Evolutionary conservation across 371 early-diverging fungal genomes (phyloP).

Genomic region (Apophysomyces ossiformis): DNA sequence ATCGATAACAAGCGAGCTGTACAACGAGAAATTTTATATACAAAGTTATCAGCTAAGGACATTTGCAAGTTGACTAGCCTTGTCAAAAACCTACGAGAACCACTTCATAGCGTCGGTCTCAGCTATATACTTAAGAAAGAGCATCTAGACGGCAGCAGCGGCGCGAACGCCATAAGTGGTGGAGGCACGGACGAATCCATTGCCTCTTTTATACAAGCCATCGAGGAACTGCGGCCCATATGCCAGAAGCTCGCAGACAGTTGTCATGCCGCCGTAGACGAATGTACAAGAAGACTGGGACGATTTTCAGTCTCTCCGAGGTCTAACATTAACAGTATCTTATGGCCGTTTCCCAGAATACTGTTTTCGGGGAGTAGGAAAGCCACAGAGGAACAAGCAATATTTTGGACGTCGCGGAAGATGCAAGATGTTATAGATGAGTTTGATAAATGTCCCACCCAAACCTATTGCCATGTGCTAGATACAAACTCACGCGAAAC

Average conservation of each 20-base stretch:
- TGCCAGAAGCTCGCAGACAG: constrained; percentile 17
- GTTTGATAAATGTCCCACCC: constrained; percentile 6
- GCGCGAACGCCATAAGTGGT: background rate
- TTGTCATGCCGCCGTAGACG: constrained; percentile 8
- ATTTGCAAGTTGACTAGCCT: constrained; percentile 32
- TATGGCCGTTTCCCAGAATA: constrained; percentile 48
- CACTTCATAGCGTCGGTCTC: constrained; percentile 44
- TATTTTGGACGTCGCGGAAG: background rate
- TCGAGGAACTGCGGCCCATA: constrained; percentile 2
- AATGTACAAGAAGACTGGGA: constrained; percentile 11
- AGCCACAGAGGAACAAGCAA: background rate
- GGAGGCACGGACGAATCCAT: background rate
- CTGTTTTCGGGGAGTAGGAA: constrained; percentile 9
- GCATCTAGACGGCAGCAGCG: constrained; percentile 10
- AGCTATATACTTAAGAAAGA: constrained; percentile 35
- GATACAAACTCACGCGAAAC: background rate
- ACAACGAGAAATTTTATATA: constrained; percentile 40
- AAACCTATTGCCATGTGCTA: background rate
- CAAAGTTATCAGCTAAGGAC: constrained; percentile 36
- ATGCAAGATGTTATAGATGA: constrained; percentile 11
- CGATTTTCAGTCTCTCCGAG: constrained; percentile 27
- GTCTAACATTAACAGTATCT: constrained; percentile 28
- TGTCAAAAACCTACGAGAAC: constrained; percentile 31
- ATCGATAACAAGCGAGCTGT: constrained; percentile 52
- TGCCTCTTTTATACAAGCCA: background rate